Evolutionary conservation across 805 yeast species (phyloP).

Genomic region (Schizosaccharomyces cryophilus): DNA sequence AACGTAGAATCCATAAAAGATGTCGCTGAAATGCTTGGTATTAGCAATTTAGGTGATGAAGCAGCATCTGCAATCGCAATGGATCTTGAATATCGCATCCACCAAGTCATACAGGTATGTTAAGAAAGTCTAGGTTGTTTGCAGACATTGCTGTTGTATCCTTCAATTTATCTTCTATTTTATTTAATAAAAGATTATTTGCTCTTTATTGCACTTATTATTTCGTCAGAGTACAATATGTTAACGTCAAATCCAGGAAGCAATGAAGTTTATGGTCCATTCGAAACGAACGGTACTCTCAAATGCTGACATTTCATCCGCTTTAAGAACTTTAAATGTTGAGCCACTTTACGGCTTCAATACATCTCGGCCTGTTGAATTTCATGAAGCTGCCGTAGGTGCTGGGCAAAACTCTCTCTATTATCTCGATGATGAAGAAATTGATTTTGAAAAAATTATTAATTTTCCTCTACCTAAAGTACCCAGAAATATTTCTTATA

Average conservation of each 20-base stretch:
- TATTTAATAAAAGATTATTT: neutral
- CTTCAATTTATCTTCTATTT: too few relatives aligned
- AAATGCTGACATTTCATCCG: conserved; percentile 58
- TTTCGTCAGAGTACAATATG: neutral
- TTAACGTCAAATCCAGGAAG: conserved; percentile 27
- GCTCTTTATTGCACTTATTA: neutral
- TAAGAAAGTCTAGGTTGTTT: neutral
- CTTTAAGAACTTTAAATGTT: conserved; percentile 62
- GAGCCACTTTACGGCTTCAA: conserved; percentile 30
- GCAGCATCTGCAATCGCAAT: conserved; percentile 85
- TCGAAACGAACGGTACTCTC: conserved; percentile 61
- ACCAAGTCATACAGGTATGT: conserved; percentile 46
- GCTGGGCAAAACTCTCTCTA: conserved; percentile 72
- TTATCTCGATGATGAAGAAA: conserved; percentile 74
- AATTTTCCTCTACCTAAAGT: conserved; percentile 89
- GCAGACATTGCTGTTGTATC: too few relatives aligned
- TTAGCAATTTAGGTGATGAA: conserved; percentile 54
- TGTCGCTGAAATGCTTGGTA: conserved; percentile 79
- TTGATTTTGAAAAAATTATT: conserved; percentile 78
- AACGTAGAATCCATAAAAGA: conserved; percentile 92
- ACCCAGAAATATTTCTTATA: conserved; percentile 76
- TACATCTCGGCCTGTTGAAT: conserved; percentile 35
- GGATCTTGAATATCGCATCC: conserved; percentile 96
- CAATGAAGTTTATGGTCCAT: conserved; percentile 86
- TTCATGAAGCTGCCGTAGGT: conserved; percentile 67